These are phyloP conservation scores for Suillus variegatus DNA, from an alignment of 768 basidiomycete genomes.

Conservation along the genomic window DNA sequence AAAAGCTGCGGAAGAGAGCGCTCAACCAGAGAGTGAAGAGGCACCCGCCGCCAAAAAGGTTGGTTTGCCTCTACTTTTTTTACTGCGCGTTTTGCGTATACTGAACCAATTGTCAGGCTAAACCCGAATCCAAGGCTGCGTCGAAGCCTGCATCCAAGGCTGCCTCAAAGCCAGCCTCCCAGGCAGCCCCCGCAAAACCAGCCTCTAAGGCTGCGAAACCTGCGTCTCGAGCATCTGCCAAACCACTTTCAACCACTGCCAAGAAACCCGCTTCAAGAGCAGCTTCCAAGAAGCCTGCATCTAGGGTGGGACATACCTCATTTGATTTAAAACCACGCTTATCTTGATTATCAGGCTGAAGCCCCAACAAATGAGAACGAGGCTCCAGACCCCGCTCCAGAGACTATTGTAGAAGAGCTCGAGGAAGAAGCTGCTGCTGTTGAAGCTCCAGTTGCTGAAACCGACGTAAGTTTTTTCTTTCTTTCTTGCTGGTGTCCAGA, in stretches of 20 bases:
- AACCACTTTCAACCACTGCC: conserved; percentile 45
- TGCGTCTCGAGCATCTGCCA: conserved; percentile 38
- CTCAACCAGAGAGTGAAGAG: conserved; percentile 38
- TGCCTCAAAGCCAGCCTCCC: conserved; percentile 41
- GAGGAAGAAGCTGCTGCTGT: conserved; percentile 22
- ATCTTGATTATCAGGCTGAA: conserved; percentile 27
- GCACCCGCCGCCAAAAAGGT: conserved; percentile 71
- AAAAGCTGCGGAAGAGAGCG: conserved; percentile 38
- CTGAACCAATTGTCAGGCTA: conserved; percentile 35
- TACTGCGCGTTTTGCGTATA: background rate
- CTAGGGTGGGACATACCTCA: conserved; percentile 44
- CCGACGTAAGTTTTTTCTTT: conserved; percentile 19
- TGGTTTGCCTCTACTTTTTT: conserved; percentile 14
- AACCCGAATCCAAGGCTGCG: conserved; percentile 33
- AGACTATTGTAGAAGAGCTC: conserved; percentile 43
- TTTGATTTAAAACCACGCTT: background rate
- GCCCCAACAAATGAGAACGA: conserved; percentile 40
- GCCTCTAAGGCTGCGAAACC: conserved; percentile 43
- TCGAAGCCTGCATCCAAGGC: conserved; percentile 42
- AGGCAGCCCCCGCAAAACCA: conserved; percentile 38
- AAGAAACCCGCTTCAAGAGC: conserved; percentile 61
- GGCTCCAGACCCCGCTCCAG: conserved; percentile 39
- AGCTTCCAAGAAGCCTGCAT: conserved; percentile 62
- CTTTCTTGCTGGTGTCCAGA: conserved; percentile 1
- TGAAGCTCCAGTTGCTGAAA: conserved; percentile 36